phyloP scores from a whole-genome alignment of 768 basidiomycete genomes.

The Auriscalpium microsporum region DNA sequence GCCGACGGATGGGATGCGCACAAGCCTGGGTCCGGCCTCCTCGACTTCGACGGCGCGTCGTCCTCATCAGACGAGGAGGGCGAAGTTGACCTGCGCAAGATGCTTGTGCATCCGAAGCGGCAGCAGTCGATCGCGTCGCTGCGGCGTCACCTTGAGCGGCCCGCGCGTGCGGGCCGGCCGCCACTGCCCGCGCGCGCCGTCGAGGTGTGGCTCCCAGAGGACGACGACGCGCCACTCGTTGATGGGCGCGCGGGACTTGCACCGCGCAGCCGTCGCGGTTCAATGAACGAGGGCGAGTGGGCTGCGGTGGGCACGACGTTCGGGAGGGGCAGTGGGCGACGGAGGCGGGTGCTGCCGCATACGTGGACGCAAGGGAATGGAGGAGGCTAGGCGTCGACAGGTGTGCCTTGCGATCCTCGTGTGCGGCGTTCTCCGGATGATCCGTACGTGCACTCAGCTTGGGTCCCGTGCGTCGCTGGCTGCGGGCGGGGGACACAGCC shows the following conservation, averaged over 20 bases:
- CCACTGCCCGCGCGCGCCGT: background rate
- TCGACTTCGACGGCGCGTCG: constrained; percentile 13
- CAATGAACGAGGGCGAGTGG: constrained; percentile 14
- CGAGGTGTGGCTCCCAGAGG: background rate
- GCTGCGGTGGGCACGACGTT: background rate
- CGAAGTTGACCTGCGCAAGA: constrained; percentile 56
- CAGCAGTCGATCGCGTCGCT: constrained; percentile 70
- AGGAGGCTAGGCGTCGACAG: background rate
- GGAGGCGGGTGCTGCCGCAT: constrained; percentile 7
- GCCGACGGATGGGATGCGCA: constrained; percentile 44
- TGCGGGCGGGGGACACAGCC: no score
- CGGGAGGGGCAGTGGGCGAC: background rate
- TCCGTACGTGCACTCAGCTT: no score
- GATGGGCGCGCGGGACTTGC: background rate
- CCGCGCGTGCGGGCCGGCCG: background rate
- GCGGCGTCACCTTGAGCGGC: constrained; percentile 46
- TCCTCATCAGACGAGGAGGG: constrained; percentile 39
- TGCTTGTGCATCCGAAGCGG: constrained; percentile 62
- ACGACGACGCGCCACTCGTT: background rate
- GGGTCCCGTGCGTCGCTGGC: no score
- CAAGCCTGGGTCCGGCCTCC: constrained; percentile 14
- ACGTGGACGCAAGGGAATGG: constrained; percentile 5
- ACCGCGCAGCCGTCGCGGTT: constrained; percentile 4
- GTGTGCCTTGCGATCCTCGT: no score
- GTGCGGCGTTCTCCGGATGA: no score